Evolutionary conservation across 2,329 filamentous ascomycete species (phyloP), one percentile per base, ranked within the genome.

Genomic region (Hypoxylon sp.): DNA sequence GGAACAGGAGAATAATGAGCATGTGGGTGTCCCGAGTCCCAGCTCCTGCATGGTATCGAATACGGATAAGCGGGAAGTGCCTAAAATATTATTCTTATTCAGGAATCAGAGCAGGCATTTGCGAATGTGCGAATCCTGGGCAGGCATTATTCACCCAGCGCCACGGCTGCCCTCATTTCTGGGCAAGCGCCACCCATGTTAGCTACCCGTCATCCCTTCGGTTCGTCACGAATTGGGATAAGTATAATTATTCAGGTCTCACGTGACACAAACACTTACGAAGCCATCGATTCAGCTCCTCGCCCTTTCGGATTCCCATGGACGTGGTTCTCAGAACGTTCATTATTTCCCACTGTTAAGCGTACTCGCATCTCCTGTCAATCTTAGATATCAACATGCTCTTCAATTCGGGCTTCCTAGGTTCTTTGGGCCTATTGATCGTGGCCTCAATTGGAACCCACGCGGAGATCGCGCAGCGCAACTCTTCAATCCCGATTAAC

Each of bases 401-500:
- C 19, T 32, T 64, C 53, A 37, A 46, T 25, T 39, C 64, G 1
- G 46, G n/a, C 3, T 5, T 63, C n/a, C 19, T 52, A 39, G 29
- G 56, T 6, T 56, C 61, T 27, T n/a, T 61, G 11, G 60, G 55
- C 55, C 43, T 67, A 29, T 50, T 67, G 7, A 27, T 57, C 32
- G 52, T 47, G 19, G 12, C 50, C 60, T 19, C 63, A 30, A 39
- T 54, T 27, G 41, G 54, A 5, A 14, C 46, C 7, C 23, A 11
- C 30, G 37, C 41, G 7, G 47, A 39, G 29, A 51, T 51, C 45
- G 2, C 27, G 16, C 30, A 25, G 21, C 50, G 23, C 58, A 37
- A 59, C 23, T 39, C 47, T 8, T 47, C 50, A 6, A 52, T 47
- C 48, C 58, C 69, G 1, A 63, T 71, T 30, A 46, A 59, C 25